Percentiles rank a stretch among this genome's conserved stretches.
These are phyloP conservation scores for Suhomyces maxii DNA, from an alignment of 1,139 yeast genomes.

Conservation along the genomic window DNA sequence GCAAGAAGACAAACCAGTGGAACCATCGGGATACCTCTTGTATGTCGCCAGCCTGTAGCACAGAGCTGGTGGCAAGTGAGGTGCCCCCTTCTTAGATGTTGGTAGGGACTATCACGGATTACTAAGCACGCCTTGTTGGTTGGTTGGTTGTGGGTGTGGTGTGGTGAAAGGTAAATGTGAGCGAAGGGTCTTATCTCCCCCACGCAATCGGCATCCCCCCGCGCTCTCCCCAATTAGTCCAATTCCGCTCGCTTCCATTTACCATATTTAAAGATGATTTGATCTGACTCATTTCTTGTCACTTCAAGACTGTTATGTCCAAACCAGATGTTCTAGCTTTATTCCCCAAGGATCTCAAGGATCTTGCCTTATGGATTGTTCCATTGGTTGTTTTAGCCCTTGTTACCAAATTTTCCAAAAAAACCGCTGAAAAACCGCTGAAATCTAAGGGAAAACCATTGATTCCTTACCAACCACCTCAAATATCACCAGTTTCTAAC, in stretches of 20 bases:
- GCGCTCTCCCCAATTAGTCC: not conserved
- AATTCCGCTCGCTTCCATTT: not conserved
- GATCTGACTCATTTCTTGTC: not conserved
- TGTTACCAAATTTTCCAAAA: not conserved
- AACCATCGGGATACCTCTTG: too few species aligned
- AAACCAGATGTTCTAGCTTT: not conserved
- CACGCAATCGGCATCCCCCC: not conserved
- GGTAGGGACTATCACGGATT: too few species aligned
- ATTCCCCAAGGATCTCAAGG: not conserved
- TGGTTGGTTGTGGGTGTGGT: too few species aligned
- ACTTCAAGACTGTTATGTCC: not conserved
- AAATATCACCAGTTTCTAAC: constrained; percentile 24
- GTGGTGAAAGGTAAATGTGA: too few species aligned
- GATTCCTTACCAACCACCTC: constrained; percentile 1
- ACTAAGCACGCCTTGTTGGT: too few species aligned
- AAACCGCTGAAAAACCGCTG: constrained; percentile 1
- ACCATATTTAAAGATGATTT: not conserved
- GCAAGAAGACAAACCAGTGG: too few species aligned
- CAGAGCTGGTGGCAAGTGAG: too few species aligned
- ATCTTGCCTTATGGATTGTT: not conserved
- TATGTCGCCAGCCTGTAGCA: too few species aligned
- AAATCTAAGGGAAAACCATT: constrained; percentile 2
- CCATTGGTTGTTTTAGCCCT: not conserved
- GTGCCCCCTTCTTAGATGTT: too few species aligned
- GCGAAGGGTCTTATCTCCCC: too few species aligned